A percentile compares a stretch with the other conserved stretches of the same genome.
phyloP scores from a whole-genome alignment of 1,284 basidiomycete genomes.

The Ganoderma sinense region DNA sequence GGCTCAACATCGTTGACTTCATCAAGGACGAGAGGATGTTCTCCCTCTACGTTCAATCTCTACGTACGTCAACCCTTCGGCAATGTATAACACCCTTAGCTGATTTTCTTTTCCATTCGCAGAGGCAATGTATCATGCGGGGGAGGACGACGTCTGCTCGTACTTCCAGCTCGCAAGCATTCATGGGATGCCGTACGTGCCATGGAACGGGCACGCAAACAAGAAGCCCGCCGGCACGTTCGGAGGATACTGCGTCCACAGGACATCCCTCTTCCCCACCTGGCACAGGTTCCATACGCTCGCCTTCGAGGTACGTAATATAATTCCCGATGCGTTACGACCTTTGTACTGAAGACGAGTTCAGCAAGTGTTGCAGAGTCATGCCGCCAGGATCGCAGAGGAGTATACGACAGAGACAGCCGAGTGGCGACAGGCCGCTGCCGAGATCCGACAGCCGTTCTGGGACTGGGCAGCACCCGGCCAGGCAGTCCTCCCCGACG shows the following conservation, averaged over 20 bases:
- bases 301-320: slow-evolving; percentile 28
- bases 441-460: slow-evolving; percentile 15
- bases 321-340: not conserved
- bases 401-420: slow-evolving; percentile 3
- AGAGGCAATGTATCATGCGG: slow-evolving; percentile 5
- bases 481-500: slow-evolving; percentile 2
- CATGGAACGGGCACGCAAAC: slow-evolving; percentile 8
- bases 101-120: not conserved
- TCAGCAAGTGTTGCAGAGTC: slow-evolving; percentile 16
- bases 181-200: slow-evolving; percentile 12
- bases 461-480: slow-evolving; percentile 20
- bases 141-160: not conserved
- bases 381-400: slow-evolving; percentile 12
- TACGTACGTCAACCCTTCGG: not conserved
- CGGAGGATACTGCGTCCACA: slow-evolving; percentile 31
- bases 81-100: not conserved
- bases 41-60: slow-evolving; percentile 6
- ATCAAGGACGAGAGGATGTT: slow-evolving; percentile 6
- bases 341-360: not conserved
- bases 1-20: slow-evolving; percentile 8
- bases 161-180: slow-evolving; percentile 15
- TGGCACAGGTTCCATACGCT: slow-evolving; percentile 34
- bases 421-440: slow-evolving; percentile 4
- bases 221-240: not conserved
- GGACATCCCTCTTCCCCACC: slow-evolving; percentile 30